Conservation (phyloP, 345 rosid genomes). For the Heritiera littoralis region DNA sequence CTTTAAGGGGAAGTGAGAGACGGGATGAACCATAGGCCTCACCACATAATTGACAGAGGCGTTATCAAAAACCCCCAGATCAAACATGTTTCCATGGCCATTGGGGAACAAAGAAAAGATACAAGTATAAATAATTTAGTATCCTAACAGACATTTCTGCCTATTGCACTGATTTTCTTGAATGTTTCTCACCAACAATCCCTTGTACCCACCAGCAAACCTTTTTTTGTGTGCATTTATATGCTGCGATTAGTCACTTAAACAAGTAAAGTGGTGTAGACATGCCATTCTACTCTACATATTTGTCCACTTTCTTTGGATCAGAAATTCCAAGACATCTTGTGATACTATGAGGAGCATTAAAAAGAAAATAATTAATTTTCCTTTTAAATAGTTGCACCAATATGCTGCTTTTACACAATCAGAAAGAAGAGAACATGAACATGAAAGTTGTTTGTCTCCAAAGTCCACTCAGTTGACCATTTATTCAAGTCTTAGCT, state of each 20-base stretch:
- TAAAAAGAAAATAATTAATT: not conserved
- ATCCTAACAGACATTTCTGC: not conserved
- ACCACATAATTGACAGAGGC: not conserved
- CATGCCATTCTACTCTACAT: not conserved
- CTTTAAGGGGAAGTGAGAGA: not conserved
- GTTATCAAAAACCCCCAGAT: not conserved
- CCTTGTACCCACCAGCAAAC: not conserved
- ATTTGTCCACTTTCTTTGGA: not conserved
- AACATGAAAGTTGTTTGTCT: not conserved
- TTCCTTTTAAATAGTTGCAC: not conserved
- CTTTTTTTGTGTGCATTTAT: not conserved
- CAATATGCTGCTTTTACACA: not conserved
- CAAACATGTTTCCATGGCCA: not conserved
- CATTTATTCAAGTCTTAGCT: not conserved
- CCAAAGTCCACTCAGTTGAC: not conserved
- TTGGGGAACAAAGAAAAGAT: not conserved
- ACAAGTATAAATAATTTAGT: not conserved
- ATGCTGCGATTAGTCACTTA: not conserved
- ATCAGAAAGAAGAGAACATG: not conserved
- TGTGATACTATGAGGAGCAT: not conserved
- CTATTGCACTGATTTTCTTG: not conserved
- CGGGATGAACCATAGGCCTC: not conserved
- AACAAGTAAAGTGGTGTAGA: not conserved
- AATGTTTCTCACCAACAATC: constrained; percentile 12
- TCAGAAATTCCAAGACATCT: not conserved